phyloP scores from a whole-genome alignment of 192 early-diverging fungal genomes.

The Coemansia sp. region DNA sequence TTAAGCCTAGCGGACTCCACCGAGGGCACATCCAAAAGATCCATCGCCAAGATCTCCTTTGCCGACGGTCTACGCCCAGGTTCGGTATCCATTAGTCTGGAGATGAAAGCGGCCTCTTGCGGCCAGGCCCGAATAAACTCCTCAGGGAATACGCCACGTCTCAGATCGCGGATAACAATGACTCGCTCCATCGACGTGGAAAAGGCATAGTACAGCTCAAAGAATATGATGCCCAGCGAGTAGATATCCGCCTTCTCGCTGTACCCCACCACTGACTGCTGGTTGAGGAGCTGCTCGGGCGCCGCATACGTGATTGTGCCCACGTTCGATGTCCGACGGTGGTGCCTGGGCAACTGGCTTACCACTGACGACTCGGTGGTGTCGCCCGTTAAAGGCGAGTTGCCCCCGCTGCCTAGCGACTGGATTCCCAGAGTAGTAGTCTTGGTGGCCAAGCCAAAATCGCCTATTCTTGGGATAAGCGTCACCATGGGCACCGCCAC shows the following conservation, averaged over 20 bases:
- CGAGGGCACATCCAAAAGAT: constrained; percentile 58
- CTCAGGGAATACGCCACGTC: constrained; percentile 73
- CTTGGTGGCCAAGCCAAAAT: constrained; percentile 91
- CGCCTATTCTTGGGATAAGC: constrained; percentile 71
- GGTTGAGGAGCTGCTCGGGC: constrained; percentile 48
- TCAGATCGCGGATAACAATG: constrained; percentile 65
- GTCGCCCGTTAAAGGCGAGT: neutral
- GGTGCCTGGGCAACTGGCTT: constrained; percentile 1
- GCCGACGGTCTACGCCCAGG: constrained; percentile 70
- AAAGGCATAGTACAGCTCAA: constrained; percentile 90
- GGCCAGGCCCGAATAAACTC: constrained; percentile 57
- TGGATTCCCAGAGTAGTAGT: constrained; percentile 19
- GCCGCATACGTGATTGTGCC: constrained; percentile 93
- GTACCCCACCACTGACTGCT: constrained; percentile 52
- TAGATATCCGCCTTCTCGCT: constrained; percentile 90
- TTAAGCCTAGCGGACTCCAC: constrained; percentile 49
- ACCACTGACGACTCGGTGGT: neutral
- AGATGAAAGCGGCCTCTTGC: constrained; percentile 71
- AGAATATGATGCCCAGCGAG: constrained; percentile 93
- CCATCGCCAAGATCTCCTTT: constrained; percentile 67
- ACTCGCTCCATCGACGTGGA: constrained; percentile 88
- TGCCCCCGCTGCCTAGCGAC: neutral
- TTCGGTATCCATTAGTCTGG: constrained; percentile 79
- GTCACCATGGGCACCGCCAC: constrained; percentile 22
- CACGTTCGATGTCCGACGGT: constrained; percentile 76